Conservation (phyloP, 2,329 filamentous ascomycete species). For the Hymenoscyphus linearis region DNA sequence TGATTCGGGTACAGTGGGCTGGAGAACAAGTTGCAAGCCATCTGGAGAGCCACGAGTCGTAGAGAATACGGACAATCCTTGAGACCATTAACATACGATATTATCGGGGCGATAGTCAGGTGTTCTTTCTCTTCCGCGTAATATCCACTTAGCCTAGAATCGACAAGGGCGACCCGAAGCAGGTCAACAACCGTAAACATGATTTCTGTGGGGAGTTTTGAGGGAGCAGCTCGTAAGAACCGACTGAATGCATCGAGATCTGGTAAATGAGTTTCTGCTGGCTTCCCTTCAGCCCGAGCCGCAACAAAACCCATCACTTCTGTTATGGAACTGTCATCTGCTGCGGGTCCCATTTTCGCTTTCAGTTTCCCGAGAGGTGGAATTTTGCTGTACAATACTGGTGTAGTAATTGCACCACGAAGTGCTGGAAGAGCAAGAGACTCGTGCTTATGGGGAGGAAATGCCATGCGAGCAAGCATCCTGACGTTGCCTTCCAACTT, state of each 20-base stretch:
- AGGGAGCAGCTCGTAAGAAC: slow-evolving; percentile 53
- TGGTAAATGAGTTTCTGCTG: slow-evolving; percentile 64
- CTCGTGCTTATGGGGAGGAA: slow-evolving; percentile 71
- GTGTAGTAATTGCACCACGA: slow-evolving; percentile 55
- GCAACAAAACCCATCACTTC: slow-evolving; percentile 68
- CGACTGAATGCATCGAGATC: slow-evolving; percentile 59
- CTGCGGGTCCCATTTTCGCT: slow-evolving; percentile 64
- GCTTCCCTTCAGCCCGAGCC: slow-evolving; percentile 48
- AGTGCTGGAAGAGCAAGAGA: slow-evolving; percentile 66
- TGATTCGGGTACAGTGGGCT: slow-evolving; percentile 64
- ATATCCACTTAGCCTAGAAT: slow-evolving; percentile 73
- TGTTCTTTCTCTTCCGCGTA: slow-evolving; percentile 72
- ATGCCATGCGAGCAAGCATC: slow-evolving; percentile 68
- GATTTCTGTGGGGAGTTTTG: slow-evolving; percentile 53
- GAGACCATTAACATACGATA: slow-evolving; percentile 53
- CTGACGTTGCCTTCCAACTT: slow-evolving; percentile 67
- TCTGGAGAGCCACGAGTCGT: slow-evolving; percentile 76
- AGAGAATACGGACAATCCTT: slow-evolving; percentile 69
- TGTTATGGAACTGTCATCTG: slow-evolving; percentile 55
- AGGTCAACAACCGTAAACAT: slow-evolving; percentile 85
- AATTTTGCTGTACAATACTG: slow-evolving; percentile 66
- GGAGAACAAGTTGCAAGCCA: slow-evolving; percentile 80
- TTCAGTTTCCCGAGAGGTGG: slow-evolving; percentile 80
- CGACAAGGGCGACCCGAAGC: slow-evolving; percentile 69
- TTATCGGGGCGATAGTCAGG: slow-evolving; percentile 55